These are phyloP conservation scores for Massariosphaeria phaeospora DNA, from an alignment of 495 filamentous ascomycete species.

Conservation along the genomic window DNA sequence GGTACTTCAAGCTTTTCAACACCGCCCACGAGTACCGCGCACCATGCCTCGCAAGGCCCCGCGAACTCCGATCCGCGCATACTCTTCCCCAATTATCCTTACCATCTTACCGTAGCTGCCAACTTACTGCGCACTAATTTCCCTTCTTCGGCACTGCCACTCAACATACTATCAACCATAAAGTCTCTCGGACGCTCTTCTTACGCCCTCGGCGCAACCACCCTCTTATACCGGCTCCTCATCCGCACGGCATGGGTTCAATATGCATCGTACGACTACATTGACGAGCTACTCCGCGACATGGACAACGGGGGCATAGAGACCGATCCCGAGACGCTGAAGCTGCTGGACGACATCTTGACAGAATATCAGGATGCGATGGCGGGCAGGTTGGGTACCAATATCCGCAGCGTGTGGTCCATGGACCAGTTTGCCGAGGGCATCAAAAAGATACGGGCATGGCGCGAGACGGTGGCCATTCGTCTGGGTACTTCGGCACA, in stretches of 20 bases:
- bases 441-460: constrained; percentile 13
- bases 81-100: constrained; percentile 63
- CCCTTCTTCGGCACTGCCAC: constrained; percentile 55
- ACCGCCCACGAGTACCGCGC: constrained; percentile 14
- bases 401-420: constrained; percentile 12
- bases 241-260: constrained; percentile 59
- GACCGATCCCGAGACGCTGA: constrained; percentile 53
- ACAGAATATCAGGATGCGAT: constrained; percentile 1
- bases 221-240: constrained; percentile 69
- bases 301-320: constrained; percentile 71
- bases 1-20: neutral
- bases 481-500: constrained; percentile 21
- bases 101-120: constrained; percentile 58
- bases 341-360: constrained; percentile 44
- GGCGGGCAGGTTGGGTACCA: constrained; percentile 15
- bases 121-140: constrained; percentile 59
- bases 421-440: constrained; percentile 24
- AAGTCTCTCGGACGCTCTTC: constrained; percentile 65
- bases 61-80: constrained; percentile 42
- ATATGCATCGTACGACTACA: constrained; percentile 55
- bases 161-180: constrained; percentile 62
- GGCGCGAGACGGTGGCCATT: constrained; percentile 23
- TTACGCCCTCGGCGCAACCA: constrained; percentile 67
- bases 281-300: constrained; percentile 62
- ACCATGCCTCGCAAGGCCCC: neutral